Percentiles rank a stretch among this genome's conserved stretches.
These are phyloP conservation scores for Cardamine occulta DNA, from an alignment of 345 rosid species.

Conservation along the genomic window DNA sequence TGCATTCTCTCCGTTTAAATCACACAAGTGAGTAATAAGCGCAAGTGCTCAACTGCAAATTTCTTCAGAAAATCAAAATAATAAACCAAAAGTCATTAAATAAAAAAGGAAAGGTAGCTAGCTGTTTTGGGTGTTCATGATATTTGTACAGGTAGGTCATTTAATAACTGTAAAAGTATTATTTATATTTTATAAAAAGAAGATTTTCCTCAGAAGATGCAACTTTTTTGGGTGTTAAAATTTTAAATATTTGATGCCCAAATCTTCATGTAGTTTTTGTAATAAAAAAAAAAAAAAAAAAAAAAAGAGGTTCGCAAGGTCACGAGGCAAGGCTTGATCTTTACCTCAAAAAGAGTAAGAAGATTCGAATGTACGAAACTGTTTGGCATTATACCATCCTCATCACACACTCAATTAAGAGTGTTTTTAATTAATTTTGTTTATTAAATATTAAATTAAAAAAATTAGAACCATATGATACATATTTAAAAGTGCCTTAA, in stretches of 20 bases:
- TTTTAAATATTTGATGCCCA: not conserved
- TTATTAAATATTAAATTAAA: no score
- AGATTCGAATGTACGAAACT: conserved; percentile 24
- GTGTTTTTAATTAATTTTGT: no score
- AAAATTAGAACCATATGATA: no score
- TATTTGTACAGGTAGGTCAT: conserved; percentile 11
- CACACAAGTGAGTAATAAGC: not conserved
- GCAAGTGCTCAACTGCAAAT: no score
- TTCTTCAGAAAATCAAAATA: conserved; percentile 1
- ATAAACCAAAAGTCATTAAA: not conserved
- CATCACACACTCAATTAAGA: no score
- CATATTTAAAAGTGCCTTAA: no score
- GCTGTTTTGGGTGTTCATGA: conserved; percentile 8
- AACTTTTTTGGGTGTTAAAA: conserved; percentile 23
- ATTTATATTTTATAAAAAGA: not conserved
- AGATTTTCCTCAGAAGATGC: conserved; percentile 30
- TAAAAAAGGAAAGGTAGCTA: not conserved
- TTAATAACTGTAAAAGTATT: conserved; percentile 5
- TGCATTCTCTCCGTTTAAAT: not conserved
- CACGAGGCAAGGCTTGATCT: not conserved
- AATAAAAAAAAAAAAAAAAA: not conserved
- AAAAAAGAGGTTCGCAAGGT: not conserved
- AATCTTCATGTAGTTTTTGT: not conserved
- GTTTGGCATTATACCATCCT: no score
- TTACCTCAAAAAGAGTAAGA: not conserved